Evolutionary conservation across 257 asterid genomes (phyloP).

Genomic region (Ehretia macrophylla): DNA sequence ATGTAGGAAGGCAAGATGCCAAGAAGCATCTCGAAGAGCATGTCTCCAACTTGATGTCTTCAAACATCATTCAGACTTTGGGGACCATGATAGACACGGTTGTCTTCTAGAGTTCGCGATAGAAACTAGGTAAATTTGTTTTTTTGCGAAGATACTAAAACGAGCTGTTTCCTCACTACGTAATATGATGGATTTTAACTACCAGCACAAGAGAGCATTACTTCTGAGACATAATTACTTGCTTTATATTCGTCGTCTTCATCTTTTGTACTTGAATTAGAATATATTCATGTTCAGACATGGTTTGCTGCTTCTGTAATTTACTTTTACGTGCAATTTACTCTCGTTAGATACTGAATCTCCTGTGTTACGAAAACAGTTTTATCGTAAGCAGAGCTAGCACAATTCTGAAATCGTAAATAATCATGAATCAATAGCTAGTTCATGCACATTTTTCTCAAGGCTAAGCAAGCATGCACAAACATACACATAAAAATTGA

Average conservation of each 20-base stretch:
- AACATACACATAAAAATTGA: neutral
- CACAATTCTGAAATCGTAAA: too few species aligned
- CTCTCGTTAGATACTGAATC: neutral
- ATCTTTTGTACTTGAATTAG: neutral
- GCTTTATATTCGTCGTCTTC: neutral
- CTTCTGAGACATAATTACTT: neutral
- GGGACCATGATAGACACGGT: conserved; percentile 95
- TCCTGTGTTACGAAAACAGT: too few species aligned
- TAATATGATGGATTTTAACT: neutral
- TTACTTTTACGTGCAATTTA: neutral
- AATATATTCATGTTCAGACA: neutral
- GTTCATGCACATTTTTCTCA: neutral
- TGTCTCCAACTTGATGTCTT: conserved; percentile 88
- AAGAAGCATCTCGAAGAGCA: conserved; percentile 98
- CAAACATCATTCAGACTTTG: conserved; percentile 84
- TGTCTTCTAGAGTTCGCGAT: conserved; percentile 47
- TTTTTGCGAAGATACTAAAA: neutral
- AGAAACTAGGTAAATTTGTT: neutral
- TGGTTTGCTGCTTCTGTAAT: neutral
- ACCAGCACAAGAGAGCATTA: too few species aligned
- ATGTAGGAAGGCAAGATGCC: conserved; percentile 95
- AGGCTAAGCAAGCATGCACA: neutral
- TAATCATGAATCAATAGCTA: too few species aligned
- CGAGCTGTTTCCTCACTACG: neutral
- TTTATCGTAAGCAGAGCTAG: too few species aligned